Evolutionary conservation across 73 alveolate genomes (phyloP), one percentile per base, ranked within the genome.

Genomic region (Paramecium sexaurelia): DNA sequence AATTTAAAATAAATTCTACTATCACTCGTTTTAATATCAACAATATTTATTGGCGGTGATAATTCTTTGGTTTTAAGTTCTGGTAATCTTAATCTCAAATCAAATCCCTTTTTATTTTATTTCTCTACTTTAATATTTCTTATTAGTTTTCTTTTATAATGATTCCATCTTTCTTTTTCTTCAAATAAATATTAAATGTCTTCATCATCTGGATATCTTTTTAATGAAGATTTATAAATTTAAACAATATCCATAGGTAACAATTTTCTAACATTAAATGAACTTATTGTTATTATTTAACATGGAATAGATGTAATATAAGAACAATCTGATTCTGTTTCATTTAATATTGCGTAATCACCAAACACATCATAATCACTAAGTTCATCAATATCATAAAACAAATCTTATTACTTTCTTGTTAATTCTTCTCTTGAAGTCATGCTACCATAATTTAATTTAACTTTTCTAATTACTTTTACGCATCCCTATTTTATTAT

Each of bases 81-180:
- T 4, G 94, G 94, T n/a, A 68, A 43, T 43, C 87, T 88, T 7
- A 88, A 57, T 61, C 91, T 29, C 33, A 36, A 11, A 45, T 88
- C 94, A 88, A 88, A 88, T 7, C 94, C 94, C n/a, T 88, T 88
- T 43, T 43, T 88, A 41, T 88, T 88, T 41, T 88, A 56, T 45
- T 88, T 88, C 19, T 88, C 94, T 7, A 88, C 71, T 13, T 55
- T 22, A 5, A 88, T 51, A 40, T 88, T 88, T 9, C 68, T 22
- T 2, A 88, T 41, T 9, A 88, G 35, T 29, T 71, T 88, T 29
- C 55, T 61, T 37, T 37, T 68, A 88, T 68, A 88, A 24, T 75
- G 47, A 55, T 88, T 82, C 94, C 94, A 88, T 24, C 73, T 61
- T 17, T 55, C 51, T 24, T 88, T 88, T 29, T 88, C 94, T 29